phyloP scores from a whole-genome alignment of 108 stramenopile genomes.

The Skeletonema menzelii region DNA sequence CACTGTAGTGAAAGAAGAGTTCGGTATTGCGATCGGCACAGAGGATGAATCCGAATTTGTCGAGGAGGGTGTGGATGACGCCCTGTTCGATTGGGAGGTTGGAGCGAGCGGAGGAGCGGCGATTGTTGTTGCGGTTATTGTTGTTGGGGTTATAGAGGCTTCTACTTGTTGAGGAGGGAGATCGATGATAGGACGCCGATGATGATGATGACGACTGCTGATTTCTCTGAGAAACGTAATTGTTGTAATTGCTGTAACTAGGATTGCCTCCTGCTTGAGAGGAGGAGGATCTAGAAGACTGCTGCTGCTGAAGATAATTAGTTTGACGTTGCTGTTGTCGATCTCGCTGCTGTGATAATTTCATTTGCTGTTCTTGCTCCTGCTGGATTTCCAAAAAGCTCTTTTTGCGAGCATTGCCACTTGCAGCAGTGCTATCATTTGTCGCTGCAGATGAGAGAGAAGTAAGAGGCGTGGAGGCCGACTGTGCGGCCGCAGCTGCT shows the following conservation, averaged over 20 bases:
- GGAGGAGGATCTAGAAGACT: neutral
- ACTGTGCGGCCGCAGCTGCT: constrained; percentile 3
- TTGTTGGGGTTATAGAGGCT: neutral
- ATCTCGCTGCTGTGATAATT: neutral
- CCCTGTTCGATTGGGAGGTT: constrained; percentile 69
- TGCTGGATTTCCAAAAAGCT: constrained; percentile 25
- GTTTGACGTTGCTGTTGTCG: neutral
- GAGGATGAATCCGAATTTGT: constrained; percentile 78
- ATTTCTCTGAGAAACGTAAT: neutral
- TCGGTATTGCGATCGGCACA: constrained; percentile 80
- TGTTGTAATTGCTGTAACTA: neutral
- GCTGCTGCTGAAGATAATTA: neutral
- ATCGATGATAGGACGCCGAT: neutral
- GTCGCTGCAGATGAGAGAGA: neutral
- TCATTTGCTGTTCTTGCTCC: constrained; percentile 21
- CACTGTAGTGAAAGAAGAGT: constrained; percentile 76
- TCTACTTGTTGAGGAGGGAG: neutral
- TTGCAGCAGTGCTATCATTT: too few species aligned
- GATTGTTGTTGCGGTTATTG: too few species aligned
- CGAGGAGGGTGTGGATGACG: constrained; percentile 57
- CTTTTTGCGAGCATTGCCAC: constrained; percentile 3
- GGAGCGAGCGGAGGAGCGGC: too few species aligned
- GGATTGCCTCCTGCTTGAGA: constrained; percentile 5
- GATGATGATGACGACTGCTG: neutral
- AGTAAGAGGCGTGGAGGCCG: constrained; percentile 1